Percentiles rank a stretch among this genome's conserved stretches.
phyloP scores from a whole-genome alignment of 2,329 filamentous ascomycete genomes.

The Leptographium radiaticola region DNA sequence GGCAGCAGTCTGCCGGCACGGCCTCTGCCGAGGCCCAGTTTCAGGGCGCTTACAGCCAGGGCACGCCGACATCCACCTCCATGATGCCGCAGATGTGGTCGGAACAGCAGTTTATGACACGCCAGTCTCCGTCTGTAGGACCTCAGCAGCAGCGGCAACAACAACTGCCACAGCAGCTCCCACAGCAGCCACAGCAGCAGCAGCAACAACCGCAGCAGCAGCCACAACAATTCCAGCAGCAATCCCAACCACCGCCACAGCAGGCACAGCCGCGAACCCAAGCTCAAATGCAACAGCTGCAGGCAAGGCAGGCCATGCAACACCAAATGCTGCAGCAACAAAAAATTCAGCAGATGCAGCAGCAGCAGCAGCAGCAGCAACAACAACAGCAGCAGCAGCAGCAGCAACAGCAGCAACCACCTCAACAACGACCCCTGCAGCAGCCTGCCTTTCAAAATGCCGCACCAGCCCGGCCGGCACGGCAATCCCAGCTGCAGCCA shows the following conservation, averaged over 20 bases:
- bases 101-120: background rate
- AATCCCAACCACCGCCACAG: background rate
- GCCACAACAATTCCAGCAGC: background rate
- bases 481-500: background rate
- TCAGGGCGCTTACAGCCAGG: background rate
- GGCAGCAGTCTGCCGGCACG: background rate
- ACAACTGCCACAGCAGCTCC: background rate
- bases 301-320: background rate
- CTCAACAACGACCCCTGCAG: background rate
- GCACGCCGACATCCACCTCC: background rate
- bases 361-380: background rate
- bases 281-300: background rate
- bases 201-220: conserved; percentile 1
- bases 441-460: background rate
- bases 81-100: background rate
- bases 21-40: background rate
- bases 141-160: conserved; percentile 1
- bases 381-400: background rate
- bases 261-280: background rate
- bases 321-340: background rate
- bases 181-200: conserved; percentile 1
- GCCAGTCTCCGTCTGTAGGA: background rate
- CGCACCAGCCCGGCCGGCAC: background rate
- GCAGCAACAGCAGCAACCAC: conserved; percentile 2
- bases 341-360: background rate